phyloP scores from a whole-genome alignment of 2,329 filamentous ascomycete genomes.

The Pseudogymnoascus sp. region DNA sequence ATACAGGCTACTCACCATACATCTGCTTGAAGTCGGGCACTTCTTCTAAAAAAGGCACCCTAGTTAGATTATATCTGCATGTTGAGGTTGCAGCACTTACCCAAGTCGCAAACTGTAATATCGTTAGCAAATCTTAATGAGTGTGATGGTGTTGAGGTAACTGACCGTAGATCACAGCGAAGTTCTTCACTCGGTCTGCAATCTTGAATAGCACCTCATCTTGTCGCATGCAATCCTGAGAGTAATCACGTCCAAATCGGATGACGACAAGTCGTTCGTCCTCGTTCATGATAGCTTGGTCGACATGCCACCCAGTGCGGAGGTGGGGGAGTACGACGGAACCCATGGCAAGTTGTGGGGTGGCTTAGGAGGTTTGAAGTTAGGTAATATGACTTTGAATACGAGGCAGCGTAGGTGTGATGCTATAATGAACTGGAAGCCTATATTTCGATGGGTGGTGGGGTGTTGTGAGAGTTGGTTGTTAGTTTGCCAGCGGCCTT shows the following conservation, averaged over 20 bases:
- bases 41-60: conserved; percentile 44
- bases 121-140: neutral
- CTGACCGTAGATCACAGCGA: conserved; percentile 69
- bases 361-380: neutral
- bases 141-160: neutral
- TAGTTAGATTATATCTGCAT: neutral
- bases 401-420: neutral
- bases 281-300: conserved; percentile 84
- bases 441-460: neutral
- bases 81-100: neutral
- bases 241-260: conserved; percentile 81
- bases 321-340: conserved; percentile 91
- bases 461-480: neutral
- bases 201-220: conserved; percentile 95
- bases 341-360: conserved; percentile 35
- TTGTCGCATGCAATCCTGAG: conserved; percentile 71
- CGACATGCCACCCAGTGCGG: conserved; percentile 91
- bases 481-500: neutral
- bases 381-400: neutral
- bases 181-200: conserved; percentile 88
- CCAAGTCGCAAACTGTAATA: conserved; percentile 63
- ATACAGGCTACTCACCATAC: conserved; percentile 53
- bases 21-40: conserved; percentile 92
- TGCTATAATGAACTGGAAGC: neutral
- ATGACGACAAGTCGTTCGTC: conserved; percentile 91